These are phyloP conservation scores for Auricularia sp. DNA, from an alignment of 768 basidiomycete genomes.

Conservation along the genomic window DNA sequence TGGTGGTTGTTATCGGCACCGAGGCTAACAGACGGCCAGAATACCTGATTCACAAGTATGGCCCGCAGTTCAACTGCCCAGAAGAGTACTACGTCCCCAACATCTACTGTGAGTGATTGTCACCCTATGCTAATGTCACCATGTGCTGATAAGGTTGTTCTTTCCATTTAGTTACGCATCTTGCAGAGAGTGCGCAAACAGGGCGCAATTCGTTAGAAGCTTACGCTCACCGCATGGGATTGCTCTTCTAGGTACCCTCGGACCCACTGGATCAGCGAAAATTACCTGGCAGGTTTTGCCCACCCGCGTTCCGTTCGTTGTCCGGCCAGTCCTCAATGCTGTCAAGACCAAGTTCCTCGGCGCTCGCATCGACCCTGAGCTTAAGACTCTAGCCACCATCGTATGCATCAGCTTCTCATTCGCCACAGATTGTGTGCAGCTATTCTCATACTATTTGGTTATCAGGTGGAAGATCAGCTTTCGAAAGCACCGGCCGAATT, in stretches of 20 bases:
- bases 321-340: constrained; percentile 9
- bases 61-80: constrained; percentile 6
- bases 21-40: constrained; percentile 16
- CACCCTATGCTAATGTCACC: neutral
- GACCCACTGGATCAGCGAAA: neutral
- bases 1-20: no score
- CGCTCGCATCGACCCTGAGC: constrained; percentile 15
- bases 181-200: constrained; percentile 14
- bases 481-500: constrained; percentile 20
- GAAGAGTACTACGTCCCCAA: constrained; percentile 10
- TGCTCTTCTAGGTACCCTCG: constrained; percentile 5
- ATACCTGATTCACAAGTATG: constrained; percentile 33
- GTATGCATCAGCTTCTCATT: constrained; percentile 11
- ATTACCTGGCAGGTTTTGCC: neutral
- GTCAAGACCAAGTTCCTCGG: constrained; percentile 8
- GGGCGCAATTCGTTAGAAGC: constrained; percentile 6
- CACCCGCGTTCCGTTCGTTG: neutral
- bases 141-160: neutral
- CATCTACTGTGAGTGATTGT: constrained; percentile 7
- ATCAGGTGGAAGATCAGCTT: constrained; percentile 30
- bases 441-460: neutral
- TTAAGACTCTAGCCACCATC: constrained; percentile 18
- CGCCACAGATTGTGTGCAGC: neutral
- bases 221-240: constrained; percentile 10
- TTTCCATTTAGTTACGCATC: constrained; percentile 11